phyloP scores from a whole-genome alignment of 805 yeast genomes.

The Isabelozyma pseudorhagii region DNA sequence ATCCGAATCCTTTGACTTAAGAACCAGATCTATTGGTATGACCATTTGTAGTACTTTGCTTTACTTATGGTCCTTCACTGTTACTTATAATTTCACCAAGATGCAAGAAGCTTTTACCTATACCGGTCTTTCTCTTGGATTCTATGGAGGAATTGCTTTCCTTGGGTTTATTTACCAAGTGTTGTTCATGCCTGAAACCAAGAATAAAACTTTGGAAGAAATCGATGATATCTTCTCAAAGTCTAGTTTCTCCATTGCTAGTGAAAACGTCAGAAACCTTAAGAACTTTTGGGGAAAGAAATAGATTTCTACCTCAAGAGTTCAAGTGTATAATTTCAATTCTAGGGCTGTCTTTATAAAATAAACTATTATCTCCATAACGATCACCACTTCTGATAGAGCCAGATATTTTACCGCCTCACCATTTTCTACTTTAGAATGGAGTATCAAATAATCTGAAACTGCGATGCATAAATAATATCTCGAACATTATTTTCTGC shows the following conservation, averaged over 20 bases:
- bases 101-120: conserved; percentile 58
- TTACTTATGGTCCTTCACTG: conserved; percentile 61
- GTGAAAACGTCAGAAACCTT: conserved; percentile 26
- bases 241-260: conserved; percentile 40
- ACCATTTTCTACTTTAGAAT: too few species aligned
- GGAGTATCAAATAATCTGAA: too few species aligned
- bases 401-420: too few species aligned
- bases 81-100: conserved; percentile 58
- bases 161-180: conserved; percentile 52
- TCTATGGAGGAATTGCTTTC: conserved; percentile 66
- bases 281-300: conserved; percentile 9
- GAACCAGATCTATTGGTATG: conserved; percentile 64
- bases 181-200: conserved; percentile 68
- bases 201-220: conserved; percentile 69
- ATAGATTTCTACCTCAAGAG: not conserved
- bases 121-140: conserved; percentile 62
- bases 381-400: too few species aligned
- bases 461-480: too few species aligned
- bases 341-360: not conserved
- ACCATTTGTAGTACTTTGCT: conserved; percentile 54
- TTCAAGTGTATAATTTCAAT: not conserved
- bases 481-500: too few species aligned
- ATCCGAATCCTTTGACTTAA: conserved; percentile 58
- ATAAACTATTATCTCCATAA: not conserved
- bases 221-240: conserved; percentile 59